Evolutionary conservation across 164 flowering plant genomes (phyloP).

Genomic region (Vitis vinifera): DNA sequence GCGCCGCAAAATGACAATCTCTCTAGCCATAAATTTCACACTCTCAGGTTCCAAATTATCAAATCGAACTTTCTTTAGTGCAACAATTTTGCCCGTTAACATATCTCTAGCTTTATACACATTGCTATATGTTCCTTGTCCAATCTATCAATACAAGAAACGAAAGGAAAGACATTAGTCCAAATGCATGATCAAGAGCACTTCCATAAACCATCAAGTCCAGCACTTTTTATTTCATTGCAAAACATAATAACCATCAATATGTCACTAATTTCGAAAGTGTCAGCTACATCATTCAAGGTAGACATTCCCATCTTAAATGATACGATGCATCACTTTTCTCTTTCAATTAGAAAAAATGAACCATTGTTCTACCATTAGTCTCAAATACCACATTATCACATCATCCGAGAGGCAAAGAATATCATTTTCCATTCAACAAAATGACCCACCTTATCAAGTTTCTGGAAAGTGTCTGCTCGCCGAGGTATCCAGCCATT

Average conservation of each 20-base stretch:
- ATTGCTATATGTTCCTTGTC: slow-evolving; percentile 52
- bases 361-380: too few relatives aligned
- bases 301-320: slow-evolving; percentile 5
- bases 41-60: slow-evolving; percentile 52
- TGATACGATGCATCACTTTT: not conserved
- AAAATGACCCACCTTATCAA: slow-evolving; percentile 39
- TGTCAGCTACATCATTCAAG: slow-evolving; percentile 1
- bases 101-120: slow-evolving; percentile 48
- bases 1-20: slow-evolving; percentile 40
- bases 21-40: slow-evolving; percentile 53
- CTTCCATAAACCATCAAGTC: too few relatives aligned
- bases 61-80: slow-evolving; percentile 51
- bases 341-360: not conserved
- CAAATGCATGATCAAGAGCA: not conserved
- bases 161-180: not conserved
- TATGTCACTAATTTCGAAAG: not conserved
- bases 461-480: slow-evolving; percentile 48
- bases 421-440: not conserved
- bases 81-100: slow-evolving; percentile 42
- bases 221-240: too few relatives aligned
- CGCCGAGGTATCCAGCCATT: slow-evolving; percentile 47
- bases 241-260: not conserved
- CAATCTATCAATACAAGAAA: slow-evolving; percentile 30
- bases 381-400: too few relatives aligned
- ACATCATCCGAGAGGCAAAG: not conserved